Evolutionary conservation across 140 eudicot genomes (phyloP).

Genomic region (Flaveria floridana): DNA sequence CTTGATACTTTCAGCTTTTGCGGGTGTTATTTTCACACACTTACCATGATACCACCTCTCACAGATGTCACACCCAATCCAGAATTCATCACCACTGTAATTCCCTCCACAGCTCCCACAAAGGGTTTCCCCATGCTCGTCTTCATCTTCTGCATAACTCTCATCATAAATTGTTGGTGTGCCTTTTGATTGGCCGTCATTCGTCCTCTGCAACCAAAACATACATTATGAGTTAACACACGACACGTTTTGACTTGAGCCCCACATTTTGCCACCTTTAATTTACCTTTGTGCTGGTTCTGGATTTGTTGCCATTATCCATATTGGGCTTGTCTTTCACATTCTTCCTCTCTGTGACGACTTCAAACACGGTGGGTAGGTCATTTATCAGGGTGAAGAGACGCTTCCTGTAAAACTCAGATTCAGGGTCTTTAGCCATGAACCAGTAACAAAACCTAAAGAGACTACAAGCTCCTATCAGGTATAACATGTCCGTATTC

Average conservation of each 20-base stretch:
- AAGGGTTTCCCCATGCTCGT: conserved; percentile 80
- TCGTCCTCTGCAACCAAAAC: conserved; percentile 56
- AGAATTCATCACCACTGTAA: conserved; percentile 87
- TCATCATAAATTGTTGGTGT: conserved; percentile 58
- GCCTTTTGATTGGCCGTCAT: conserved; percentile 59
- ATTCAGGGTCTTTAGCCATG: too few relatives aligned
- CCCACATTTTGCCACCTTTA: background rate
- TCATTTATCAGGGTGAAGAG: conserved; percentile 82
- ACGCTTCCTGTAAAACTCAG: conserved; percentile 56
- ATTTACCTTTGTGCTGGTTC: conserved; percentile 65
- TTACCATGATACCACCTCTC: conserved; percentile 95
- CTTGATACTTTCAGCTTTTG: conserved; percentile 77
- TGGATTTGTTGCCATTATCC: conserved; percentile 78
- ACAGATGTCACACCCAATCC: conserved; percentile 94
- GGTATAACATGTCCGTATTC: too few relatives aligned
- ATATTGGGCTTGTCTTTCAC: conserved; percentile 63
- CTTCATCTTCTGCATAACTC: conserved; percentile 73
- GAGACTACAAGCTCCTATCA: too few relatives aligned
- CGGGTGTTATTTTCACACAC: conserved; percentile 90
- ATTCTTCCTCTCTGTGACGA: conserved; percentile 68
- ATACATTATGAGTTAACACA: background rate
- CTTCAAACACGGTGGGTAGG: conserved; percentile 81
- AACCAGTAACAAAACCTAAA: too few relatives aligned
- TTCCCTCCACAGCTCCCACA: conserved; percentile 94
- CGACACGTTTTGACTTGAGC: background rate